These are phyloP conservation scores for Rosa hybrid DNA, from an alignment of 331 rosid species.

Conservation along the genomic window DNA sequence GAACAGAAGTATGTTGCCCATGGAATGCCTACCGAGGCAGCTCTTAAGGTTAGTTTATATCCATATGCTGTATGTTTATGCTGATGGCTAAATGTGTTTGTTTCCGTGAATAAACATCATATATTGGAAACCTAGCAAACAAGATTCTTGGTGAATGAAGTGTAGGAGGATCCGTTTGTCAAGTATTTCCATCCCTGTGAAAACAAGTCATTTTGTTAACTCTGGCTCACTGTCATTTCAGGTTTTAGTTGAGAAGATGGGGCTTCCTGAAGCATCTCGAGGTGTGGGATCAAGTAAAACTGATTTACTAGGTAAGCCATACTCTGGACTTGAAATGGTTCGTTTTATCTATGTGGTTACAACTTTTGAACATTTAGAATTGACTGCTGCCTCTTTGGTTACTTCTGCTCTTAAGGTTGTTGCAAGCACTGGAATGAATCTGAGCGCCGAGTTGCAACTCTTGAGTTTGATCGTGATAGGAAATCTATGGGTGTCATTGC, in stretches of 20 bases:
- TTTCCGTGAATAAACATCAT: background rate
- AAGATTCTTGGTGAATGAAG: background rate
- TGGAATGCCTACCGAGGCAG: conserved; percentile 92
- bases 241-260: conserved; percentile 89
- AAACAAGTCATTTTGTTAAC: conserved; percentile 6
- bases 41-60: conserved; percentile 50
- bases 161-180: background rate
- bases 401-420: conserved; percentile 41
- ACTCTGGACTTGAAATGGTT: background rate
- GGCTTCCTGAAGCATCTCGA: conserved; percentile 51
- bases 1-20: conserved; percentile 61
- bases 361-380: background rate
- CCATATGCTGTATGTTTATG: background rate
- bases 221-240: conserved; percentile 29
- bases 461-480: conserved; percentile 74
- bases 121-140: background rate
- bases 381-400: background rate
- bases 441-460: conserved; percentile 59
- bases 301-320: conserved; percentile 20
- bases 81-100: background rate
- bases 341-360: background rate
- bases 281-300: background rate
- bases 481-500: conserved; percentile 64
- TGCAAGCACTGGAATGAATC: conserved; percentile 58
- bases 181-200: background rate